Conservation (phyloP, 1,139 yeast genomes). For the Geotrichum cucujoidarum region DNA sequence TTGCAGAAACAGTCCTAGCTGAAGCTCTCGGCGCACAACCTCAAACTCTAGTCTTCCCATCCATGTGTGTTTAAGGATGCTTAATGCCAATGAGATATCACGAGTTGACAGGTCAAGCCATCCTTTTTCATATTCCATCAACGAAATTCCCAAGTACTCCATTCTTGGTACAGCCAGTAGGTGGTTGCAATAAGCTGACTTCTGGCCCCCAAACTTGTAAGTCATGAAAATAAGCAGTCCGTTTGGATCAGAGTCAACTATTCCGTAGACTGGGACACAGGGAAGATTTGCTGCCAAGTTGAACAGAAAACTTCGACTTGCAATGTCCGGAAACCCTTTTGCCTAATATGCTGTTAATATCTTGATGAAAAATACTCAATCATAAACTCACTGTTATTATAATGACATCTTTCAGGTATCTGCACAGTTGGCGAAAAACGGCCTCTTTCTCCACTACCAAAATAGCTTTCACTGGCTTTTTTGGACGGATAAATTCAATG, state of each 20-base stretch:
- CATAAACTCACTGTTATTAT: constrained; percentile 37
- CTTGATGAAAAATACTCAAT: not conserved
- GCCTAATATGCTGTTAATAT: constrained; percentile 35
- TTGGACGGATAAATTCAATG: constrained; percentile 14
- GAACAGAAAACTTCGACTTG: constrained; percentile 57
- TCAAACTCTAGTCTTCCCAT: constrained; percentile 20
- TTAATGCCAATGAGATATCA: constrained; percentile 40
- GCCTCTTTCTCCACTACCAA: constrained; percentile 64
- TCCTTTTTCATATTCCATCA: constrained; percentile 42
- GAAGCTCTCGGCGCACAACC: constrained; percentile 44
- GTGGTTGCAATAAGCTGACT: constrained; percentile 22
- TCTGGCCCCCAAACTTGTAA: constrained; percentile 35
- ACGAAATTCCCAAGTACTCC: constrained; percentile 36
- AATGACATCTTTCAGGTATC: constrained; percentile 26
- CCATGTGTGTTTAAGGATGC: constrained; percentile 35
- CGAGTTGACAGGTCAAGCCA: constrained; percentile 37
- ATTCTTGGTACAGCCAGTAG: constrained; percentile 22
- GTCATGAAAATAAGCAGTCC: constrained; percentile 57
- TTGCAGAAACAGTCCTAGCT: constrained; percentile 48
- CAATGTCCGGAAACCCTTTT: constrained; percentile 67
- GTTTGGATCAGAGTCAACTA: constrained; percentile 61
- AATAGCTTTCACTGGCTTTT: constrained; percentile 32
- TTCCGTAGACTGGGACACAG: constrained; percentile 45
- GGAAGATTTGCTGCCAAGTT: constrained; percentile 47
- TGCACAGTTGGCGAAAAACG: constrained; percentile 29